A percentile compares a stretch with the other conserved stretches of the same genome.
Conservation (phyloP, 176 grass and related monocot species). For the Lolium rigidum region DNA sequence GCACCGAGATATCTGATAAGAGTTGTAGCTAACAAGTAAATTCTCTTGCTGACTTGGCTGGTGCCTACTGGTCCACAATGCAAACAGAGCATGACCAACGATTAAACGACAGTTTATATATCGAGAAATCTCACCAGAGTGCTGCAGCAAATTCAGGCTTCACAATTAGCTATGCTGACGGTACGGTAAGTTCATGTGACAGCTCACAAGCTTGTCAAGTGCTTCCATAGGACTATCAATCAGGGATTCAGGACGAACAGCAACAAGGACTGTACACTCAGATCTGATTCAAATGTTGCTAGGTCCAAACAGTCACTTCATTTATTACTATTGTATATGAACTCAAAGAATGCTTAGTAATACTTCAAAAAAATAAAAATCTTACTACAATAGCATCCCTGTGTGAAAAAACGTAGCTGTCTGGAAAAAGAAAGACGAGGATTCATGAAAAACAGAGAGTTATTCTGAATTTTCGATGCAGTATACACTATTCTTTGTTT, state of each 20-base stretch:
- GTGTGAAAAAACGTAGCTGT: not conserved
- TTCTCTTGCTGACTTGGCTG: no score
- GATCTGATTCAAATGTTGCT: not conserved
- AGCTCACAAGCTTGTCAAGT: no score
- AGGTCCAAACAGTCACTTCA: not conserved
- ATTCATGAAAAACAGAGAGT: not conserved
- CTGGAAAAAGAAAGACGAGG: not conserved
- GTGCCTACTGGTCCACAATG: not conserved
- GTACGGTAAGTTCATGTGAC: no score
- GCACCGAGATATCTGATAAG: not conserved
- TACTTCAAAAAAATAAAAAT: no score
- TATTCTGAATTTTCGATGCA: not conserved
- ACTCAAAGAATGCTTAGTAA: not conserved
- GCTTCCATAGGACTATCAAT: no score
- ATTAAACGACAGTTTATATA: not conserved
- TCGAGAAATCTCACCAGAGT: not conserved
- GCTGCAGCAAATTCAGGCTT: no score
- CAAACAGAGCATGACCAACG: not conserved
- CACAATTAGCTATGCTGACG: no score
- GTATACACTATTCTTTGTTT: constrained; percentile 25
- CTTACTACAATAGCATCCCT: not conserved
- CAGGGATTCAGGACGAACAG: no score
- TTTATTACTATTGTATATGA: not conserved
- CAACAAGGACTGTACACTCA: not conserved
- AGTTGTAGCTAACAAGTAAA: not conserved